Percentiles rank a stretch among this genome's conserved stretches.
These are phyloP conservation scores for Wallacemonas sp. DNA, from an alignment of 208 protist genomes.

Conservation along the genomic window DNA sequence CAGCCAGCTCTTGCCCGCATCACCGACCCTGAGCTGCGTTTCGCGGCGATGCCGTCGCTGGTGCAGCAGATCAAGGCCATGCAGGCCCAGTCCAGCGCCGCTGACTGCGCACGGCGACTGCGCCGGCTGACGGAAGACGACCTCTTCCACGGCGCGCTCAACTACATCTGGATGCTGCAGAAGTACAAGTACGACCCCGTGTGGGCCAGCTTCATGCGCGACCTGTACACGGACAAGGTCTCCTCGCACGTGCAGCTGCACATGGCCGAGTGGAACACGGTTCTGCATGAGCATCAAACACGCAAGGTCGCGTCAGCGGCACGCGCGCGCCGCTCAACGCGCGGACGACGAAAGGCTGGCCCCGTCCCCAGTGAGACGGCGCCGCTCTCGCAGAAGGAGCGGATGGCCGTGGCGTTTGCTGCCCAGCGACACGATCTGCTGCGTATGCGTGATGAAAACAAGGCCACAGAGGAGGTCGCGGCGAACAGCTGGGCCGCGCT, in stretches of 20 bases:
- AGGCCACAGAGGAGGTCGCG: slow-evolving; percentile 6
- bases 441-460: background rate
- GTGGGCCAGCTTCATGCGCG: slow-evolving; percentile 70
- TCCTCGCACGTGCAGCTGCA: slow-evolving; percentile 19
- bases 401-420: background rate
- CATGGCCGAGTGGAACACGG: slow-evolving; percentile 11
- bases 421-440: slow-evolving; percentile 4
- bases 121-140: slow-evolving; percentile 53
- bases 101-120: slow-evolving; percentile 28
- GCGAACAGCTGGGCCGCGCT: slow-evolving; percentile 38
- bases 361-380: too few species aligned
- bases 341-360: too few species aligned
- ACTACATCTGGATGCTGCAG: slow-evolving; percentile 39
- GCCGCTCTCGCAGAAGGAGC: background rate
- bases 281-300: too few species aligned
- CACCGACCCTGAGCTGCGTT: slow-evolving; percentile 12
- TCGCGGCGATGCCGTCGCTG: slow-evolving; percentile 31
- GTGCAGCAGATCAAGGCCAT: slow-evolving; percentile 46
- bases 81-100: slow-evolving; percentile 17
- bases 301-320: too few species aligned
- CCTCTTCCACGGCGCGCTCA: slow-evolving; percentile 51
- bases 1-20: slow-evolving; percentile 48
- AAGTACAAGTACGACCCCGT: slow-evolving; percentile 61
- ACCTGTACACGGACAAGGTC: slow-evolving; percentile 33
- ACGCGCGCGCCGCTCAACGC: too few species aligned